Evolutionary conservation across 805 yeast species (phyloP), one percentile per base, ranked within the genome.

Genomic region (Myxozyma monticola): DNA sequence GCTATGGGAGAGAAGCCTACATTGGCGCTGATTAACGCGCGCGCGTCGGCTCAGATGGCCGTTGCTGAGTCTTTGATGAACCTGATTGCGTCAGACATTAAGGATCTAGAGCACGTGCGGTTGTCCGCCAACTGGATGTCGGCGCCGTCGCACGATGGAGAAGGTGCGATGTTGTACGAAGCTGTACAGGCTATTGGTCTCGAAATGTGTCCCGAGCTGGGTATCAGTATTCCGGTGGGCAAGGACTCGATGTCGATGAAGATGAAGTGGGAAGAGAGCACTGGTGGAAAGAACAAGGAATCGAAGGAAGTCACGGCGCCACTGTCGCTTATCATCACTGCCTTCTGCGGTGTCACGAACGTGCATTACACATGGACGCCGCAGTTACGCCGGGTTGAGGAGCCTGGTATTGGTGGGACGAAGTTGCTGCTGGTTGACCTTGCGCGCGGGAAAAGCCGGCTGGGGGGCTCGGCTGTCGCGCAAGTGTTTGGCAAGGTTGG

Each of bases 121-220:
- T 72, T 93, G 51, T 87, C 96, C 45, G 99, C 99, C 39, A 93
- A 93, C 75, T 93, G 99, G 99, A 93, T 93, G 99, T 83, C 96
- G 9, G 90, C 98, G 42, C 96, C 99, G 24, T 77, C 91, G 30
- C 95, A 90, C 63, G 81, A 80, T 20, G 98, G 98, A 63, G 99
- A 93, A 71, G 99, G 99, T 54, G 78, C 95, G 45, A 90, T 88
- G 56, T 75, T 93, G 56, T 93, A 91, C 67, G 96, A 89, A 70
- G 99, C 97, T 40, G 99, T 93, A 40, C 90, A 89, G 71, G 98
- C 98, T 3, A 82, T 93, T 63, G 96, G 97, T 60, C 67, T 90
- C 65, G 97, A 88, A 59, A 76, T 95, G 62, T 93, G 99, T 71
- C 97, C 98, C 20, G 91, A 80, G 52, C 77, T 93, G 59, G 97